Evolutionary conservation across 2,329 filamentous ascomycete genomes (phyloP), one percentile per base, ranked within the genome.

Genomic region (Alternaria dauci): DNA sequence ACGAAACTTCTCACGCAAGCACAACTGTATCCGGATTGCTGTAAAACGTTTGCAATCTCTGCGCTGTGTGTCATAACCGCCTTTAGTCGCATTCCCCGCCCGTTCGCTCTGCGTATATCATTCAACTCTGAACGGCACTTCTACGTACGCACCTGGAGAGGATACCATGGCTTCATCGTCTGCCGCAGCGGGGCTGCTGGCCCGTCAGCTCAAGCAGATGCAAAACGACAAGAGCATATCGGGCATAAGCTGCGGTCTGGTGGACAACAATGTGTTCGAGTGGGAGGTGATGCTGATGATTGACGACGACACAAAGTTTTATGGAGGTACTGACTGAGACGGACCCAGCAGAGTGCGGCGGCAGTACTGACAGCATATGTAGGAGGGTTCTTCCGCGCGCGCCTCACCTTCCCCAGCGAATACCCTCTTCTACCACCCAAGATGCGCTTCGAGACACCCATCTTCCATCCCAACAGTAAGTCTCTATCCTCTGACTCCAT

Each of bases 211-310:
- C 67, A 96, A 96, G 83, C 90, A 96, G 77, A 98, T 99, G 88
- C 92, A 96, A 81, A 88, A 86, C 25, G 90, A 92, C 78, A 94
- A 93, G 76, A 93, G 97, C 79, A 91, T 98, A 47, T 93, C 93
- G 0, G 95, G 94, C 54, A 97, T 98, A 75, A 97, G 93, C 63
- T 96, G 93, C 72, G 95, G 95, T 0, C 83, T 99, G 43, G 89
- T 94, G 53, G 89, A 90, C 72, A 91, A 91, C 78, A 91, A 96
- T 77, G 89, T 98, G 9, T 97, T 97, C 69, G 91, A 96, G 82
- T 99, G 95, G 95, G 94, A 98, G 80, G 93, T 98, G 20, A 97
- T 97, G 91, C 88, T 99, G 62, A 98, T 99, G 94, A 94, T 98
- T 68, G 93, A 88, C 64, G 94, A 97, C 71, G 93, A 96, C 76